These are phyloP conservation scores for Gaillardinia entomophila DNA, from an alignment of 805 yeast genomes.

Conservation along the genomic window DNA sequence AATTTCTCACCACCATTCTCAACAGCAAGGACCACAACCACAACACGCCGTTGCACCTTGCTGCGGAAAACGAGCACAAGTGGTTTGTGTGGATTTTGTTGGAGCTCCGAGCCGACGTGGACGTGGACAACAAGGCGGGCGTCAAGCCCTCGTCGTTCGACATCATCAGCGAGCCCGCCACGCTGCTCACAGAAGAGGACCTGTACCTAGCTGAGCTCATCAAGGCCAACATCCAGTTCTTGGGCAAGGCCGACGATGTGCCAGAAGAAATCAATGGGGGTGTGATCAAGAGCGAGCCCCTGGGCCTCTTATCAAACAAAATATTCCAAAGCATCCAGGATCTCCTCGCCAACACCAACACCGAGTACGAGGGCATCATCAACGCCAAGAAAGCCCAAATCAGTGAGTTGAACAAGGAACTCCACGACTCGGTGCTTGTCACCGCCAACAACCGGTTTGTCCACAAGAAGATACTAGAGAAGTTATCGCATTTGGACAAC, in stretches of 20 bases:
- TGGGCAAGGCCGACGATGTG: constrained; percentile 18
- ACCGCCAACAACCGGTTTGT: constrained; percentile 38
- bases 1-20: constrained; percentile 14
- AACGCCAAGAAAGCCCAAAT: constrained; percentile 32
- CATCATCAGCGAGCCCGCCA: constrained; percentile 40
- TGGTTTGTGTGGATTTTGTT: constrained; percentile 34
- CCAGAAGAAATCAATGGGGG: not conserved
- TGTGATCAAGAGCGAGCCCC: constrained; percentile 3
- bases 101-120: constrained; percentile 44
- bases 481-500: constrained; percentile 39
- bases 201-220: constrained; percentile 29
- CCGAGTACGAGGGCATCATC: constrained; percentile 32
- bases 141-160: constrained; percentile 85
- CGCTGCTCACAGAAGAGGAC: constrained; percentile 13
- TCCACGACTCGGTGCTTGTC: constrained; percentile 34
- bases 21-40: constrained; percentile 33
- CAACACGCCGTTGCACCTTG: constrained; percentile 35
- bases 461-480: constrained; percentile 30
- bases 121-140: constrained; percentile 77
- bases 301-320: constrained; percentile 16
- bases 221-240: constrained; percentile 27
- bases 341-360: constrained; percentile 29
- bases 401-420: constrained; percentile 25
- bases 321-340: constrained; percentile 36
- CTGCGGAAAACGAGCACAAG: constrained; percentile 31